Evolutionary conservation across 805 yeast species (phyloP).

Genomic region (Geotrichum ghanense): DNA sequence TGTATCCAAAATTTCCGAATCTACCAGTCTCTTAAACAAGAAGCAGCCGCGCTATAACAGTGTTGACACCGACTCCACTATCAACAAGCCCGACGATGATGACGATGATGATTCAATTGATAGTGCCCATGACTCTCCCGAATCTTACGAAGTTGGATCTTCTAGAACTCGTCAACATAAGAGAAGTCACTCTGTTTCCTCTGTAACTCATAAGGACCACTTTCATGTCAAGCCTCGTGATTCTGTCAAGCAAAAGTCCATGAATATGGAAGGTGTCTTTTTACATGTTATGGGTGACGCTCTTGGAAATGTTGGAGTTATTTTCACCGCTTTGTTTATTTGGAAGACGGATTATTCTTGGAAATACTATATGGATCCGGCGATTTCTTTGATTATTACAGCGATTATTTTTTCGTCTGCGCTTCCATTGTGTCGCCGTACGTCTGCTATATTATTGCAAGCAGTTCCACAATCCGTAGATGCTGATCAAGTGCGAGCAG

Average conservation of each 20-base stretch:
- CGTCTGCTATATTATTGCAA: slow-evolving; percentile 80
- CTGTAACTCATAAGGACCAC: slow-evolving; percentile 20
- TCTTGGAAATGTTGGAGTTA: slow-evolving; percentile 89
- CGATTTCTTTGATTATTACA: slow-evolving; percentile 76
- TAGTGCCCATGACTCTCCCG: neutral
- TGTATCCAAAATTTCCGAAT: neutral
- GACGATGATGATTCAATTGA: neutral
- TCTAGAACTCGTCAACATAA: neutral
- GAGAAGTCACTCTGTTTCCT: slow-evolving; percentile 7
- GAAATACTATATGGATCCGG: slow-evolving; percentile 80
- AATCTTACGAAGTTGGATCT: neutral
- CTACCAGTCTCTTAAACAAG: neutral
- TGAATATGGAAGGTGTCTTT: slow-evolving; percentile 96
- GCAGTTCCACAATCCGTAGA: slow-evolving; percentile 84
- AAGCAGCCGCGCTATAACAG: neutral
- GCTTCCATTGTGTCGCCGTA: slow-evolving; percentile 73
- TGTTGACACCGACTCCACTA: slow-evolving; percentile 1
- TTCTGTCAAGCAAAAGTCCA: slow-evolving; percentile 37
- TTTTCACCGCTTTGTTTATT: slow-evolving; percentile 75
- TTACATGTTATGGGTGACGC: slow-evolving; percentile 95
- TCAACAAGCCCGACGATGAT: neutral
- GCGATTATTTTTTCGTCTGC: slow-evolving; percentile 84
- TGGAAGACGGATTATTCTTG: slow-evolving; percentile 90
- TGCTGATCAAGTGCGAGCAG: slow-evolving; percentile 59
- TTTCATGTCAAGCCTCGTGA: slow-evolving; percentile 21